phyloP scores from a whole-genome alignment of 2,329 filamentous ascomycete genomes.

The Aspergillus uvarum region DNA sequence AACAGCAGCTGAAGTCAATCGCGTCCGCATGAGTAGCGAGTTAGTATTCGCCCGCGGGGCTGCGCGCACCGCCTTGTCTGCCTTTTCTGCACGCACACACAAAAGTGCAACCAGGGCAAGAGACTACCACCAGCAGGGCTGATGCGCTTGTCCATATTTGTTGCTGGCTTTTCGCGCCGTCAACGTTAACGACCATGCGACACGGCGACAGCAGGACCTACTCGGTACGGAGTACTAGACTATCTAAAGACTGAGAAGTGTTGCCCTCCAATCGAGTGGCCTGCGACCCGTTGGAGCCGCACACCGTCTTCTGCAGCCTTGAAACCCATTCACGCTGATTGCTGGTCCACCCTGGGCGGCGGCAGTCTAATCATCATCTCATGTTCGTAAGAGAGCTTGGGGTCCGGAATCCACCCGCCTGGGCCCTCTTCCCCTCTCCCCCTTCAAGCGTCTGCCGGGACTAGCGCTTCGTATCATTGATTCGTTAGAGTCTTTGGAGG shows the following conservation, averaged over 20 bases:
- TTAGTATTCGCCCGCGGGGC: neutral
- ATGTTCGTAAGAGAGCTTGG: neutral
- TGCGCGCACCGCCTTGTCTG: neutral
- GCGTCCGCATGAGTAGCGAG: neutral
- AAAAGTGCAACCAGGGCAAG: neutral
- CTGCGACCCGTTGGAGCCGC: constrained; percentile 1
- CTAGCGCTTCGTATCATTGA: constrained; percentile 2
- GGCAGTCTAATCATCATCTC: neutral
- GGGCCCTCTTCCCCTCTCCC: neutral
- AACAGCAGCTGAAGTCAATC: neutral
- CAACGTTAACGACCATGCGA: neutral
- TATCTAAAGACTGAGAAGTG: too few species aligned
- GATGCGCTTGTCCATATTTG: neutral
- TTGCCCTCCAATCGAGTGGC: neutral
- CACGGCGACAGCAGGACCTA: neutral
- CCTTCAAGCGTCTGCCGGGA: neutral
- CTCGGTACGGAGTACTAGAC: too few species aligned
- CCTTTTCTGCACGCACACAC: neutral
- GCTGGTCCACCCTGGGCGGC: constrained; percentile 1
- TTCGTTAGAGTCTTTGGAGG: neutral
- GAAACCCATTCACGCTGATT: neutral
- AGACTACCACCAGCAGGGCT: neutral
- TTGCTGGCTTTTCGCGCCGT: neutral
- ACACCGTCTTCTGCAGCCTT: constrained; percentile 6
- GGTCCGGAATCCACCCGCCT: constrained; percentile 4